Evolutionary conservation across 2,329 filamentous ascomycete species (phyloP).

Genomic region (Colletotrichum neosansevieriae): DNA sequence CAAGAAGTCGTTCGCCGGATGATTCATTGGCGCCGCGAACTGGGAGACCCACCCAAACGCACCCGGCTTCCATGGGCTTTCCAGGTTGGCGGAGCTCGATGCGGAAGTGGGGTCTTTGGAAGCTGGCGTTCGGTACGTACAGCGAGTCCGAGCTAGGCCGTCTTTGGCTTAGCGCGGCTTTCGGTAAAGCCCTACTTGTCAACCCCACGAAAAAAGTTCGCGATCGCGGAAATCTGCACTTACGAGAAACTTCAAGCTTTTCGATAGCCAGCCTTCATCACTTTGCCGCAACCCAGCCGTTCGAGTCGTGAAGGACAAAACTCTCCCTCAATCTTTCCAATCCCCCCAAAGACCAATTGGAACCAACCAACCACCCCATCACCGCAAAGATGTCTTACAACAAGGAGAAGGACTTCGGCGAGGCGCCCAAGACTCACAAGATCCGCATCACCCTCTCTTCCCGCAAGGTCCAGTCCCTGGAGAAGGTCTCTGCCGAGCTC

Average conservation of each 20-base stretch:
- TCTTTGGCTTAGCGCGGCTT: background rate
- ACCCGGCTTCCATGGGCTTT: background rate
- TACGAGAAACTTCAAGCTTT: constrained; percentile 31
- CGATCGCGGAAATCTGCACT: constrained; percentile 22
- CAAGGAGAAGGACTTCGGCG: constrained; percentile 96
- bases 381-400: constrained; percentile 82
- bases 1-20: constrained; percentile 48
- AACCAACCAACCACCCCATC: constrained; percentile 21
- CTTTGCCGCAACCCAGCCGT: constrained; percentile 80
- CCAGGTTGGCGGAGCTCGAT: constrained; percentile 20
- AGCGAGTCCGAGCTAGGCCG: background rate
- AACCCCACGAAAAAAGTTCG: constrained; percentile 42
- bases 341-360: background rate
- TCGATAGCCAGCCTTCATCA: constrained; percentile 71
- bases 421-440: constrained; percentile 95
- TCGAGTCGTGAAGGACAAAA: constrained; percentile 85
- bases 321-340: constrained; percentile 24
- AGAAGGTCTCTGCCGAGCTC: constrained; percentile 98
- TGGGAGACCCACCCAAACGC: too few species aligned
- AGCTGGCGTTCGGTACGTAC: background rate
- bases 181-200: constrained; percentile 40
- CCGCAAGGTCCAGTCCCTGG: constrained; percentile 93
- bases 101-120: constrained; percentile 2
- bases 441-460: constrained; percentile 88
- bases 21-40: constrained; percentile 49